Base-by-base conservation (phyloP, 208 protist genomes). In the Crithidia brevicula region DNA sequence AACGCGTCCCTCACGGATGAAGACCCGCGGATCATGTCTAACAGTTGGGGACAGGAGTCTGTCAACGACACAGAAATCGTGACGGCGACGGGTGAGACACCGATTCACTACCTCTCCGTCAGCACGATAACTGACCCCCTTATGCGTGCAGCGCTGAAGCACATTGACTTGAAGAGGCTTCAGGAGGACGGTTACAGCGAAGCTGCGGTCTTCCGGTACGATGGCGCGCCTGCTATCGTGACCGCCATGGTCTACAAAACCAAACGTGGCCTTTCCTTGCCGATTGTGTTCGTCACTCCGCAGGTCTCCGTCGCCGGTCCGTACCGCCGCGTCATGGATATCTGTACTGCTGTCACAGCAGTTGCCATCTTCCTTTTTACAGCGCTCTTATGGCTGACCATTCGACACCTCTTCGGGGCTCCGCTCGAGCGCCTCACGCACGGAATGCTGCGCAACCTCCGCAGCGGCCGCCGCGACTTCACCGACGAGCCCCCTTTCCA, bases 71-170 rank as follows among this genome's bases (percentile, higher is more conserved):
- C 42, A 4, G 33, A 62, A 8, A 36, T 74, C 2, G 20, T 63
- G 2, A 27, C 58, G 18, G 20, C 57, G 9, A n/a, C 25, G 47
- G 18, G 23, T 2, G 28, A 27, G 13, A 33, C 2, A 0, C 38
- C n/a, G 13, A 20, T 70, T 1, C 20, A 23, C n/a, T 80, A 70
- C 51, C 51, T 78, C 15, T 9, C 11, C 4, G 30, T 53, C 3
- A 72, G 73, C 40, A 63, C 76, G 25, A 60, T 77, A 23, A 64
- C 18, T 20, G 57, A 77, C 58, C 69, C 74, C 0, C 56, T 85
- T 30, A 75, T 85, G 74, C 46, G 64, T 1, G 62, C 59, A 11
- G 79, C 74, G 11, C 47, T 85, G n/a, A 59, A 47, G 64, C 67
- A 77, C 56, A 25, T 85, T 11, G 31, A 72, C 51, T 28, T 79